Base-by-base conservation (phyloP, 1,284 basidiomycete species). In the Ceratobasidium sp. region DNA sequence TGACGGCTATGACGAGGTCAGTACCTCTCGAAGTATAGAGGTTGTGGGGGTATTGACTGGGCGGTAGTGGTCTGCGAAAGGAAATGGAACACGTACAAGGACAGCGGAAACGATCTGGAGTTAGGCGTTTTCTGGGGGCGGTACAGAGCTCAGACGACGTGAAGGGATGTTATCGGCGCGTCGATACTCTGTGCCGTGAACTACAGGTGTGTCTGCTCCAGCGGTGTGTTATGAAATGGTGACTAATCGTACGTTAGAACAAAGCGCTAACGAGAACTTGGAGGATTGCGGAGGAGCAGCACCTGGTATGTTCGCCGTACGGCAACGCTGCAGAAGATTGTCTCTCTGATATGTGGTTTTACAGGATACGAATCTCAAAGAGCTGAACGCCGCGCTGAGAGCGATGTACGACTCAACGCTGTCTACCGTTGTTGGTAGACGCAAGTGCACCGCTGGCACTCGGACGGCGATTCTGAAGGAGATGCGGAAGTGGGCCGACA, bases 371-470 rank as follows among this genome's bases (percentile, higher is more conserved):
- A 7, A 14, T 17, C 45, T 64, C 2, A 45, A 64, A 7, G 33
- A 45, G 3, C n/a, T 64, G 33, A 22, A 48, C n/a, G 24, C 53
- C 5, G 53, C 53, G 4, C 27, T 8, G 6, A 6, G 24, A 7
- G 63, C 63, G 15, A 51, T 5, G 33, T 65, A 65, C n/a, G 47
- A 65, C 63, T 65, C 47, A 1, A 33, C 3, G 14, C n/a, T 9
- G 6, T 44, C 63, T 17, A 29, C 47, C 1, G 22, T n/a, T 2
- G 36, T 56, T 14, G 50, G 29, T 9, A 22, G 64, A 8, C 50
- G 29, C n/a, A 14, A 48, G 41, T 66, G 64, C 24, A 66, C 64
- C 1, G 22, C 47, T 15, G 29, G 24, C 2, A 66, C 64, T 19
- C 64, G 64, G 7, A 50, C 27, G 6, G 17, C 31, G 2, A n/a